Base-by-base conservation (phyloP, 2,329 filamentous ascomycete species). In the Botrytis sinoallii region DNA sequence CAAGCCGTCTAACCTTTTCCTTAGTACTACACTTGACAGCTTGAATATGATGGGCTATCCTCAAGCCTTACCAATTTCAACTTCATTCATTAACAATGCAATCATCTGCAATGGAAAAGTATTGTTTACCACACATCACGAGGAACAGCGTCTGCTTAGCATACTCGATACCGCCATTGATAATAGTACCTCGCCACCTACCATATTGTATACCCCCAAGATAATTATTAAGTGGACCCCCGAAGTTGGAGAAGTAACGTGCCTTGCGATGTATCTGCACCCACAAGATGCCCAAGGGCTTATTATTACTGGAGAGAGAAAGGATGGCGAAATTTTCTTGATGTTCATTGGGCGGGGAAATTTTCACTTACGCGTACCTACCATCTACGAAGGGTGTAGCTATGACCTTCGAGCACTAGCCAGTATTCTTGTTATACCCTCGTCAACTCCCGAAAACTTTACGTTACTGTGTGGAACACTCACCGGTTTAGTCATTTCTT, bases 391-490 rank as follows among this genome's bases (percentile, higher is more conserved):
- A 38, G 61, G 40, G 20, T 60, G 40, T 67, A 42, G 16, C 32
- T 55, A 57, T 35, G 55, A 48, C 6, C 44, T 72, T 68, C 78
- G 78, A 71, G 76, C 77, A 44, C 73, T 81, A 25, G 74, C 75
- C 46, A 81, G 79, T 71, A 77, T 81, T 29, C 75, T 75, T n/a
- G 60, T 78, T 22, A 59, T 71, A 16, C 55, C 67, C 12, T 35
- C 60, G 4, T 44, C 61, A 12, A 29, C 46, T 20, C 25, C 70
- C 42, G 72, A 74, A 14, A 67, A 72, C 29, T 59, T 80, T 22
- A 69, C 75, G 16, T 38, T 80, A 18, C 67, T 81, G 10, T 80
- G 79, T 65, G 80, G 80, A 29, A 80, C 79, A 46, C 75, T 77
- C 22, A 80, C 79, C 71, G 80, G 80, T 7, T 71, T 77, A n/a